phyloP scores from a whole-genome alignment of 768 basidiomycete species.

The Sarcodon sp. region DNA sequence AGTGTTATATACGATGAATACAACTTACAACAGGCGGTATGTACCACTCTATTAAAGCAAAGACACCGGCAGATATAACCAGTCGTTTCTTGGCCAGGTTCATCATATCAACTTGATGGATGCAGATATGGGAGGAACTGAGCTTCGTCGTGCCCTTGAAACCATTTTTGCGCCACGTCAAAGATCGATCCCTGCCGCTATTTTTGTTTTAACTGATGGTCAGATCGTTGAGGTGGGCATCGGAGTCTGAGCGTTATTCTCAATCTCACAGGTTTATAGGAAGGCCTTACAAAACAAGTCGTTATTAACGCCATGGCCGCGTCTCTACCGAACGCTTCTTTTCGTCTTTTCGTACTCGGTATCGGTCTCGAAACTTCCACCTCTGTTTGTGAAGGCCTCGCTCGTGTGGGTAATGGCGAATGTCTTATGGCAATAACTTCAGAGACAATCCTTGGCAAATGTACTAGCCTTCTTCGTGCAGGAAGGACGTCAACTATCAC shows the following conservation, averaged over 20 bases:
- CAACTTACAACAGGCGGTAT: slow-evolving; percentile 24
- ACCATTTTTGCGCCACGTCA: slow-evolving; percentile 23
- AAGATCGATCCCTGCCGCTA: slow-evolving; percentile 24
- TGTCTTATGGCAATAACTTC: slow-evolving; percentile 30
- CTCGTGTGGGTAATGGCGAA: slow-evolving; percentile 37
- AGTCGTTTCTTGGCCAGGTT: slow-evolving; percentile 16
- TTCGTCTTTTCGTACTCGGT: slow-evolving; percentile 46
- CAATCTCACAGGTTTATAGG: too few relatives aligned
- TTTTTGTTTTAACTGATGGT: slow-evolving; percentile 53
- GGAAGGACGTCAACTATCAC: slow-evolving; percentile 33
- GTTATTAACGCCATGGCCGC: slow-evolving; percentile 19
- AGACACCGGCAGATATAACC: not conserved
- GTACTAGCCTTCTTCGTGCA: slow-evolving; percentile 34
- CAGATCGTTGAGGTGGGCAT: slow-evolving; percentile 17
- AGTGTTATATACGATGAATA: slow-evolving; percentile 19
- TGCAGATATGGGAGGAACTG: slow-evolving; percentile 38
- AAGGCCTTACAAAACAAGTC: not conserved
- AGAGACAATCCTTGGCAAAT: slow-evolving; percentile 35
- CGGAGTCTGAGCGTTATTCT: too few relatives aligned
- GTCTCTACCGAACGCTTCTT: slow-evolving; percentile 16
- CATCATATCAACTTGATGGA: slow-evolving; percentile 24
- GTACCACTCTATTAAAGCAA: slow-evolving; percentile 6
- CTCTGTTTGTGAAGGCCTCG: slow-evolving; percentile 40
- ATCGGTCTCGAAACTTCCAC: slow-evolving; percentile 39
- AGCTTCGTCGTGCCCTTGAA: slow-evolving; percentile 29